Evolutionary conservation across 2,329 filamentous ascomycete species (phyloP).

Genomic region (Cercospora sp.): DNA sequence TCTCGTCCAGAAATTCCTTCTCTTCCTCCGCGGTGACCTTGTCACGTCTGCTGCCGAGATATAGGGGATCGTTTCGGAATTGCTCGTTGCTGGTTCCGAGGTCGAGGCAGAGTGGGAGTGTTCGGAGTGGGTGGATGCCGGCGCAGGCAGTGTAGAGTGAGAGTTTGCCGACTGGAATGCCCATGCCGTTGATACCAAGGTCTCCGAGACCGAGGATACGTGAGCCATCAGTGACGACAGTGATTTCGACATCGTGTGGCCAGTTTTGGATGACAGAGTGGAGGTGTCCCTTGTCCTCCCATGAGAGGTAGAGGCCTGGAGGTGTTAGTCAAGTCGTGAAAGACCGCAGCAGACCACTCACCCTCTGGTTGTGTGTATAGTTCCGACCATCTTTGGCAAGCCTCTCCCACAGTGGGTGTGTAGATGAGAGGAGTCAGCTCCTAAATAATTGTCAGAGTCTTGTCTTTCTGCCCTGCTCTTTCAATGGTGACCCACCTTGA

Average conservation of each 20-base stretch:
- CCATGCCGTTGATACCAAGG: slow-evolving; percentile 94
- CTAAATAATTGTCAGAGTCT: slow-evolving; percentile 41
- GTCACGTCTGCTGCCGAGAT: slow-evolving; percentile 83
- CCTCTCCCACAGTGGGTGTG: slow-evolving; percentile 90
- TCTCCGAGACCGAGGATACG: slow-evolving; percentile 91
- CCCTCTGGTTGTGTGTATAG: slow-evolving; percentile 94
- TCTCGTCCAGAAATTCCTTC: slow-evolving; percentile 91
- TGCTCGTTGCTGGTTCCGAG: slow-evolving; percentile 65
- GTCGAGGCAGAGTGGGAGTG: slow-evolving; percentile 63
- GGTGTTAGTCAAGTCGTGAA: not conserved
- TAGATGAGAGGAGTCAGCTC: slow-evolving; percentile 83
- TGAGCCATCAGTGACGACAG: slow-evolving; percentile 93
- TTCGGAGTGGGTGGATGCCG: slow-evolving; percentile 79
- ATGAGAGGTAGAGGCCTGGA: slow-evolving; percentile 81
- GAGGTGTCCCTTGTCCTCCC: slow-evolving; percentile 88
- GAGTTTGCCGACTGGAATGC: slow-evolving; percentile 96
- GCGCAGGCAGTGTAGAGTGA: slow-evolving; percentile 93
- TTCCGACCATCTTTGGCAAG: slow-evolving; percentile 93
- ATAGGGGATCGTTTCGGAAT: slow-evolving; percentile 76
- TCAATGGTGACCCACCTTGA: slow-evolving; percentile 48
- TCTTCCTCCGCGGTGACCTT: slow-evolving; percentile 77
- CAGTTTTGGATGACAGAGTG: slow-evolving; percentile 88
- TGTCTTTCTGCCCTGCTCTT: not conserved
- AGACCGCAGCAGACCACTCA: slow-evolving; percentile 33
- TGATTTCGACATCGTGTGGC: slow-evolving; percentile 93